Evolutionary conservation across 164 flowering plant species (phyloP).

Genomic region (Piper betle): DNA sequence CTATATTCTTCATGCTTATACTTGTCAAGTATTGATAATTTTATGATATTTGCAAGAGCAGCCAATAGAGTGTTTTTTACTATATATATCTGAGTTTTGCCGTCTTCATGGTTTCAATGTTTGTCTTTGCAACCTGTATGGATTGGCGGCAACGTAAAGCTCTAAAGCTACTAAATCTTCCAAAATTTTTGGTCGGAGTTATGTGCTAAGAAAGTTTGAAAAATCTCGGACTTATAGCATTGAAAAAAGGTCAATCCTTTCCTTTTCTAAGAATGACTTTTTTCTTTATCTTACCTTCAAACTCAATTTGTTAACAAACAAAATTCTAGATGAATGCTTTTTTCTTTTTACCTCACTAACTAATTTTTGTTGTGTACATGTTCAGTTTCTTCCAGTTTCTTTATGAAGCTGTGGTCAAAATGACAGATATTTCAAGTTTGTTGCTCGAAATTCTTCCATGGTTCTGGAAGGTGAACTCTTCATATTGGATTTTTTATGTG

Average conservation of each 20-base stretch:
- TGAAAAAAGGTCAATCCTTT: slow-evolving; percentile 58
- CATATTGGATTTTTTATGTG: not conserved
- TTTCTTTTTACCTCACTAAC: not conserved
- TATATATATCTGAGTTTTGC: not conserved
- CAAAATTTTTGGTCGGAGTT: slow-evolving; percentile 67
- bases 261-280: not conserved
- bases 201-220: slow-evolving; percentile 76
- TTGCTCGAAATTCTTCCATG: slow-evolving; percentile 77
- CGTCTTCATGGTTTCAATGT: slow-evolving; percentile 78
- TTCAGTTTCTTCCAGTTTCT: slow-evolving; percentile 84
- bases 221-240: slow-evolving; percentile 84
- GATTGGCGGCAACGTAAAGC: slow-evolving; percentile 84
- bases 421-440: slow-evolving; percentile 74
- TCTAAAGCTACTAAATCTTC: slow-evolving; percentile 61
- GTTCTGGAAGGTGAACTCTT: slow-evolving; percentile 66
- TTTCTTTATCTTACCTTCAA: too few species aligned
- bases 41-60: too few species aligned
- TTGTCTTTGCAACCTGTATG: slow-evolving; percentile 73
- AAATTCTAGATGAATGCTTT: not conserved
- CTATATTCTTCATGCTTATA: too few species aligned
- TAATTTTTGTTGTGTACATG: not conserved
- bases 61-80: too few species aligned
- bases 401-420: slow-evolving; percentile 64
- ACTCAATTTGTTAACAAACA: too few species aligned
- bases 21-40: too few species aligned